Evolutionary conservation across 495 filamentous ascomycete genomes (phyloP).

Genomic region (Pyronema domesticum): DNA sequence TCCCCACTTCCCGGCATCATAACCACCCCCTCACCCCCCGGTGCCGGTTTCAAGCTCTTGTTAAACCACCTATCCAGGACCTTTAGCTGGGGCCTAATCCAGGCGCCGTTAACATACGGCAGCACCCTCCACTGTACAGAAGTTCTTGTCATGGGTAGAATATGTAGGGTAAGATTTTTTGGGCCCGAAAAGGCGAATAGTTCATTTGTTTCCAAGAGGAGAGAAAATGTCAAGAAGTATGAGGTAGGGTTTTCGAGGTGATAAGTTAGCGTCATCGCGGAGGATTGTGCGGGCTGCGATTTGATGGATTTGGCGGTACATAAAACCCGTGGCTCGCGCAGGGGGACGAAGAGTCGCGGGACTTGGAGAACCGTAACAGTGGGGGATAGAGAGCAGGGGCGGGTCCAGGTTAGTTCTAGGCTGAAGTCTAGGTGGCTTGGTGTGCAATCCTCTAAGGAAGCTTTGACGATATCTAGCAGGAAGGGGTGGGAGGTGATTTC

Average conservation of each 20-base stretch:
- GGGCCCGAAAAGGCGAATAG: conserved; percentile 85
- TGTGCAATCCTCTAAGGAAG: conserved; percentile 59
- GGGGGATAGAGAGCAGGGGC: conserved; percentile 23
- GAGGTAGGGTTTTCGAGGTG: conserved; percentile 85
- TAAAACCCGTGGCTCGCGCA: conserved; percentile 74
- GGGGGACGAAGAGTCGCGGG: conserved; percentile 60
- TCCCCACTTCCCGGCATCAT: not conserved
- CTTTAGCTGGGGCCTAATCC: conserved; percentile 55
- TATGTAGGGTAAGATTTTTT: conserved; percentile 55
- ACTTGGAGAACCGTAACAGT: conserved; percentile 49
- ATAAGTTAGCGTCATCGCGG: conserved; percentile 28
- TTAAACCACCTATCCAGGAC: conserved; percentile 81
- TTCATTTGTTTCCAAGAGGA: conserved; percentile 81
- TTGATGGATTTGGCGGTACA: conserved; percentile 19
- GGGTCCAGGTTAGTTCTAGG: conserved; percentile 62
- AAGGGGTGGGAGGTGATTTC: conserved; percentile 28
- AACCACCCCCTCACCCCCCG: conserved; percentile 24
- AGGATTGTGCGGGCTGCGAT: not conserved
- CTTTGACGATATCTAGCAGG: conserved; percentile 50
- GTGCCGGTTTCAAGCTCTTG: conserved; percentile 58
- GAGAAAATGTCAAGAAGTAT: conserved; percentile 80
- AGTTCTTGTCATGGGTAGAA: conserved; percentile 61
- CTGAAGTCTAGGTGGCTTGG: conserved; percentile 52
- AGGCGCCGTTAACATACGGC: conserved; percentile 39
- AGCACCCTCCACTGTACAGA: conserved; percentile 52